Base-by-base conservation (phyloP, 2,329 filamentous ascomycete species). In the Aspergillus thermomutatus region DNA sequence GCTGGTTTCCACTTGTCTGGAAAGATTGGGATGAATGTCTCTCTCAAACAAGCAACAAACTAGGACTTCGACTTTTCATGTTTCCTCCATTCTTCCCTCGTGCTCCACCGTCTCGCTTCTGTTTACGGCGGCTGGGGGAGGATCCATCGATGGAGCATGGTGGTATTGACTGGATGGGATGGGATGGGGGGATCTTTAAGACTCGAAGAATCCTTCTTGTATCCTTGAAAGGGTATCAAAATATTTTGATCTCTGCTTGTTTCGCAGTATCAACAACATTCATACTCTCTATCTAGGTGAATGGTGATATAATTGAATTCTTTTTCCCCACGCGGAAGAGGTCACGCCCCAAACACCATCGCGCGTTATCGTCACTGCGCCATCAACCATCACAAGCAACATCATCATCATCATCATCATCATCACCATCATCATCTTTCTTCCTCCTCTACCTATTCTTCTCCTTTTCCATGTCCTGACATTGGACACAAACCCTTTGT, bases 111-210 rank as follows among this genome's bases (percentile, higher is more conserved):
- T 50, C n/a, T 21, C 21, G 41, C n/a, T 45, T 23, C 57, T 59
- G 57, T 59, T 59, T 59, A 59, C 57, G 57, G 57, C 57, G 57
- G 55, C n/a, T 40, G 21, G 34, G 10, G 31, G 28, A 28, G 43
- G 28, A 26, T 40, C 43, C 26, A 46, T 53, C 19, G 23, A 31
- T 53, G n/a, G 23, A 11, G 41, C 26, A 31, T 53, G 23, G 40
- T 19, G 3, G 34, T 47, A 27, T 37, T 17, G 31, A 37, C 31
- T 26, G 25, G 25, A 26, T 6, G 17, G 31, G 31, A 17, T 17
- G 31, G 14, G 31, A 37, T n/a, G n/a, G 31, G 6, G 17, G 14
- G 7, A 7, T 7, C 31, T 37, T 37, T 37, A 37, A 37, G 14
- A 37, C 31, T 37, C 14, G 31, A n/a, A 14, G 31, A 7, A 21